These are phyloP conservation scores for Talaromyces sp. DNA, from an alignment of 2,329 filamentous ascomycete species.

Conservation along the genomic window DNA sequence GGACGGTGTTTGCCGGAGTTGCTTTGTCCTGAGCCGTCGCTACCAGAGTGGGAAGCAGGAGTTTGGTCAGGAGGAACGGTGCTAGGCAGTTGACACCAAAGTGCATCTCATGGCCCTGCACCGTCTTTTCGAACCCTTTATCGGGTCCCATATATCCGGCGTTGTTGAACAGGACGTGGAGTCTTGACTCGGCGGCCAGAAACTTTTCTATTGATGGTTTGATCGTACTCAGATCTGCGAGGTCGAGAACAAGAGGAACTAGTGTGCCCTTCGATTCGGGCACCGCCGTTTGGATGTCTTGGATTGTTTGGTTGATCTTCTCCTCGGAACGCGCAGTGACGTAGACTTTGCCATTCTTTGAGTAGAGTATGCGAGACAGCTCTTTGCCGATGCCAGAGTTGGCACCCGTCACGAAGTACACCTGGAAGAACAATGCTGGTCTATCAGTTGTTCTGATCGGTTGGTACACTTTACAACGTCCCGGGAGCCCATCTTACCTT, in stretches of 20 bases:
- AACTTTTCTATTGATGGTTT: slow-evolving; percentile 28
- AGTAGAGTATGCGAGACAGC: slow-evolving; percentile 35
- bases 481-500: background rate
- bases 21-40: slow-evolving; percentile 21
- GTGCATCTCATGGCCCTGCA: slow-evolving; percentile 32
- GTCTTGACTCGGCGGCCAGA: slow-evolving; percentile 24
- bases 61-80: slow-evolving; percentile 34
- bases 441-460: background rate
- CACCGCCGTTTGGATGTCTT: slow-evolving; percentile 27
- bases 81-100: slow-evolving; percentile 33
- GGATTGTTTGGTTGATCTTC: slow-evolving; percentile 36
- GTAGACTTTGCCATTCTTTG: slow-evolving; percentile 41
- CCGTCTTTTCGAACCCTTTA: slow-evolving; percentile 11
- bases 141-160: slow-evolving; percentile 31
- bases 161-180: slow-evolving; percentile 38
- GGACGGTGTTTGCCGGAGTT: slow-evolving; percentile 19
- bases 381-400: slow-evolving; percentile 37
- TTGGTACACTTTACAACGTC: background rate
- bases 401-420: slow-evolving; percentile 36
- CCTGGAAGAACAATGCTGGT: slow-evolving; percentile 13
- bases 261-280: background rate
- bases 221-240: slow-evolving; percentile 3
- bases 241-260: background rate
- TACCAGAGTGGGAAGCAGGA: slow-evolving; percentile 29
- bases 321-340: slow-evolving; percentile 37